Evolutionary conservation across 768 basidiomycete genomes (phyloP), one percentile per base, ranked within the genome.

Genomic region (Mycena vitilis): DNA sequence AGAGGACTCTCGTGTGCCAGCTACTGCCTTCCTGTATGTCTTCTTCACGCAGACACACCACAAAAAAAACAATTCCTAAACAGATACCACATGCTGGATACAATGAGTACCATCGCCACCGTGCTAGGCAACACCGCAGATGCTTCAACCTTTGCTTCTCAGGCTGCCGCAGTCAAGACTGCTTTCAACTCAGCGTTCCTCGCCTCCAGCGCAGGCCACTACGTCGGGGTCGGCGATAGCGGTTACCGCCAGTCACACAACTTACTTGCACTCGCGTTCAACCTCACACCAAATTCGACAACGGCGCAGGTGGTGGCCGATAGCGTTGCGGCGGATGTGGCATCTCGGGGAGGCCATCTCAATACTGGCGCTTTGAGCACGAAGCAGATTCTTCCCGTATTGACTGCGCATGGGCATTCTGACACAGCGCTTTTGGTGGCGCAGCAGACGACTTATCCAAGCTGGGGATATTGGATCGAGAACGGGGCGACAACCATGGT

Each of bases 161-260:
- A 77, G 54, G 77, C 77, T 5, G 65, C 64, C 7, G 71, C 71
- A 23, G 71, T 78, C 23, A 78, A 75, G 38, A 66, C 54, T 5
- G 74, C 77, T 8, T 78, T 78, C 66, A 78, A 78, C 69, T 60
- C 60, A 22, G 75, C 70, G 1, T 78, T 78, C 73, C 73, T 75
- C 45, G 73, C 69, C 64, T 22, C 23, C 12, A 63, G 66, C 10
- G 57, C 65, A 10, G 74, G 74, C 4, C 68, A 73, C 53, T 78
- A 78, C 60, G 63, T 38, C 53, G 77, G 77, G n/a, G 62, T 65
- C 18, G 76, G 76, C 13, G 77, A 78, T 52, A 66, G 65, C 16
- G 77, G 77, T 8, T 78, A 77, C 54, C 71, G 77, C 12, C 77
- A 78, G 49, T 75, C 77, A 2, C 77, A 78, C 67, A 78, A 78